These are phyloP conservation scores for Cercospora zeae-maydis DNA, from an alignment of 2,329 filamentous ascomycete species.

Conservation along the genomic window DNA sequence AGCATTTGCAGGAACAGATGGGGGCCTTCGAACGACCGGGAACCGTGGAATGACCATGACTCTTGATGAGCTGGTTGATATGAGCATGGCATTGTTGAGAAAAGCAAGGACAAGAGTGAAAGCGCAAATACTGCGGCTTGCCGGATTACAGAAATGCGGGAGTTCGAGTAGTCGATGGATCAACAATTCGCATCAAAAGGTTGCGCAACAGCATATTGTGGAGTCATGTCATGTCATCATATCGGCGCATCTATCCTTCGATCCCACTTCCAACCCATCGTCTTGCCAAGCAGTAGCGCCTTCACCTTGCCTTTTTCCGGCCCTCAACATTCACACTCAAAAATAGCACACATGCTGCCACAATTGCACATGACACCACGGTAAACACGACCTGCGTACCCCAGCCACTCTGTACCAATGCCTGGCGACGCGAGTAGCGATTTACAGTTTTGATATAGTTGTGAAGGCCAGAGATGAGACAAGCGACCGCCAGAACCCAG, in stretches of 20 bases:
- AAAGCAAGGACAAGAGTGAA: not conserved
- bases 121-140: no score
- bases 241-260: not conserved
- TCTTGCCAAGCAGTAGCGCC: not conserved
- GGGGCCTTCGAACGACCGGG: no score
- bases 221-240: not conserved
- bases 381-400: constrained; percentile 79
- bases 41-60: no score
- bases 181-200: not conserved
- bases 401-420: constrained; percentile 89
- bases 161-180: not conserved
- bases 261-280: not conserved
- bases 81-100: no score
- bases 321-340: constrained; percentile 44
- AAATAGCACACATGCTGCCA: constrained; percentile 63
- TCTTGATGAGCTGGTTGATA: no score
- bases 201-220: not conserved
- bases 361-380: constrained; percentile 59
- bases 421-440: constrained; percentile 72
- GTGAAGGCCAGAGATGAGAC: constrained; percentile 69
- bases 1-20: no score
- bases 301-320: not conserved
- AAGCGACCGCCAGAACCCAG: constrained; percentile 76
- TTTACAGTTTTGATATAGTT: constrained; percentile 85
- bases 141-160: not conserved